phyloP scores from a whole-genome alignment of 2,329 filamentous ascomycete genomes.

The Fusarium veterinarium region DNA sequence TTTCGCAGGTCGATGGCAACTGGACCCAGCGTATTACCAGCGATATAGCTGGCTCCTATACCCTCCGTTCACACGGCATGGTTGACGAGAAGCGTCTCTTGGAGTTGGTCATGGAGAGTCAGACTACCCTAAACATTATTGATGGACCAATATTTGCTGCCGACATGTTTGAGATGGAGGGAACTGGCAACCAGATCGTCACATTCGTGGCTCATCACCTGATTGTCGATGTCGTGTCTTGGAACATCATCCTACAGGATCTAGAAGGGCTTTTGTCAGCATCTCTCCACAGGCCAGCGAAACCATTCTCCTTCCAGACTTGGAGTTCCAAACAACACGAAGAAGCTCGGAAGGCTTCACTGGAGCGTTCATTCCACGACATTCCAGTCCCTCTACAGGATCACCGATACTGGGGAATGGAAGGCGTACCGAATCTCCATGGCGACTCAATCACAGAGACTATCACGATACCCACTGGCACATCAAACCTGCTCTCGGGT shows the following conservation, averaged over 20 bases:
- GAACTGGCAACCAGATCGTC: slow-evolving; percentile 30
- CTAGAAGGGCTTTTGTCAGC: slow-evolving; percentile 50
- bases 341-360: slow-evolving; percentile 4
- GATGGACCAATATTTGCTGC: slow-evolving; percentile 1
- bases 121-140: slow-evolving; percentile 4
- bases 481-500: neutral
- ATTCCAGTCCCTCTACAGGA: slow-evolving; percentile 24
- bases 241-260: slow-evolving; percentile 53
- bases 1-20: neutral
- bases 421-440: slow-evolving; percentile 23
- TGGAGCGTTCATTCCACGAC: slow-evolving; percentile 25
- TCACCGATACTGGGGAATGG: slow-evolving; percentile 42
- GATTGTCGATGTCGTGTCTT: slow-evolving; percentile 59
- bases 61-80: neutral
- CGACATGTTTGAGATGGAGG: slow-evolving; percentile 37
- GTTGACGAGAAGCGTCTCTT: neutral
- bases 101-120: slow-evolving; percentile 6
- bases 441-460: slow-evolving; percentile 14
- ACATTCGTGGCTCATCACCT: slow-evolving; percentile 52
- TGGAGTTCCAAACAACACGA: slow-evolving; percentile 51
- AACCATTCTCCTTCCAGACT: slow-evolving; percentile 28
- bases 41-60: slow-evolving; percentile 2
- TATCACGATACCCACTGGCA: neutral
- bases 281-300: slow-evolving; percentile 42
- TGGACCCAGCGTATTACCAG: slow-evolving; percentile 27